Conservation (phyloP, 1,284 basidiomycete genomes). For the Ustilago trichophora region DNA sequence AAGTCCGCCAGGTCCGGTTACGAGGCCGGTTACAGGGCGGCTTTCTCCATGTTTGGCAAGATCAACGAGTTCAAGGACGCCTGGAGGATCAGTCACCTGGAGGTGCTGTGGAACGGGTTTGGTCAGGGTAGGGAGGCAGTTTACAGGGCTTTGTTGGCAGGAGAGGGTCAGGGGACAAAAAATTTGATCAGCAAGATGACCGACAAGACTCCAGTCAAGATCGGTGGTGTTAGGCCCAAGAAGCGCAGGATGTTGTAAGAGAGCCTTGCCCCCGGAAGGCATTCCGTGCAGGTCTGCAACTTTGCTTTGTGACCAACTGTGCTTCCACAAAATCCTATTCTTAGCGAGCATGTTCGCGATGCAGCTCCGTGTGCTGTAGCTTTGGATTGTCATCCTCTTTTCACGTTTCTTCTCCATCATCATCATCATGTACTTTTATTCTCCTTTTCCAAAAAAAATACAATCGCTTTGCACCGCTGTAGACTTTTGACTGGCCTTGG, state of each 20-base stretch:
- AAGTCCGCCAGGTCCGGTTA: conserved; percentile 77
- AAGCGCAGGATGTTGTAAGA: conserved; percentile 73
- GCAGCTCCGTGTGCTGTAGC: too few relatives aligned
- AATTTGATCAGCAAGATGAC: conserved; percentile 74
- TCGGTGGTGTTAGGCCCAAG: conserved; percentile 84
- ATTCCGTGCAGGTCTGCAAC: too few relatives aligned
- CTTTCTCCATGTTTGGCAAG: conserved; percentile 76
- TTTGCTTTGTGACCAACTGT: too few relatives aligned
- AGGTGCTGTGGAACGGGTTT: conserved; percentile 80
- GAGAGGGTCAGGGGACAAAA: conserved; percentile 77
- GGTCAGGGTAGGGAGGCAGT: conserved; percentile 84
- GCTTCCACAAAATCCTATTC: too few relatives aligned
- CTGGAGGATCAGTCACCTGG: conserved; percentile 69
- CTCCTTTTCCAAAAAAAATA: too few relatives aligned
- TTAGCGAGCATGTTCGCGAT: too few relatives aligned
- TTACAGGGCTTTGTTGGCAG: conserved; percentile 76
- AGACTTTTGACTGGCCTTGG: too few relatives aligned
- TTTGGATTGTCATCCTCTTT: too few relatives aligned
- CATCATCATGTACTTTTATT: too few relatives aligned
- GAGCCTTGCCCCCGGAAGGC: too few relatives aligned
- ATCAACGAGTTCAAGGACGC: conserved; percentile 70
- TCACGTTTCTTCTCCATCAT: too few relatives aligned
- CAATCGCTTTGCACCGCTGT: too few relatives aligned
- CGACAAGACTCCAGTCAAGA: conserved; percentile 85
- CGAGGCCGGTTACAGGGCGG: conserved; percentile 88